Base-by-base conservation (phyloP, 2,329 filamentous ascomycete genomes). In the Parasarocladium wereldwijsianum region DNA sequence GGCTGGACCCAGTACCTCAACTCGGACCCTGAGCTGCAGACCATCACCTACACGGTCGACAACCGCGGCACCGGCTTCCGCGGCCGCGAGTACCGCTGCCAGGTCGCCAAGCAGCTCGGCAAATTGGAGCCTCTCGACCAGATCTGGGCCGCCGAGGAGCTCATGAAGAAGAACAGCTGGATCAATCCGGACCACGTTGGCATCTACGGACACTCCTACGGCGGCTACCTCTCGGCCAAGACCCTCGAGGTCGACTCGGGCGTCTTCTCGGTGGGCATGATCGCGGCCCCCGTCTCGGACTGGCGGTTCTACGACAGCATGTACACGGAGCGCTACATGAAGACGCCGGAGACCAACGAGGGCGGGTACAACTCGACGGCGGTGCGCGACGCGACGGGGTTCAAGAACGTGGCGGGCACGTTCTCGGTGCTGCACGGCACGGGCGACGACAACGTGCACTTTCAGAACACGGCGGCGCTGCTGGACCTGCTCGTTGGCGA, bases 261-360 rank as follows among this genome's bases (percentile, higher is more conserved):
- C 1, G 63, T 64, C 11, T 78, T 81, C 46, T 64, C 68, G 0
- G 62, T 74, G 6, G 75, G 63, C 0, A 49, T 79, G 8, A 71
- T 76, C 40, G 72, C 70, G 0, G 75, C 75, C 0, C 75, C 75
- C 0, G 73, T 80, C 0, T 62, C 60, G 3, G 76, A 81, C 51
- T 80, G 72, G 70, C 64, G 73, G 2, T 71, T 80, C 53, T 81
- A 81, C 48, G 74, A 81, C 47, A 66, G 62, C 32, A 68, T 80
- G 58, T 81, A 79, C 46, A 78, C 76, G 0, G 76, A 81, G 48
- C 64, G 76, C 8, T 81, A 77, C 53, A 80, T 81, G 75, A 77
- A 78, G 51, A 67, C 60, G 1, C 58, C 64, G 2, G 51, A 55
- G 3, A 50, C 53, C 23, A 80, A 80, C 42, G 52, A 51, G 1